Conservation (phyloP, 2,329 filamentous ascomycete species). For the Aspergillus pseudoviridinutans region DNA sequence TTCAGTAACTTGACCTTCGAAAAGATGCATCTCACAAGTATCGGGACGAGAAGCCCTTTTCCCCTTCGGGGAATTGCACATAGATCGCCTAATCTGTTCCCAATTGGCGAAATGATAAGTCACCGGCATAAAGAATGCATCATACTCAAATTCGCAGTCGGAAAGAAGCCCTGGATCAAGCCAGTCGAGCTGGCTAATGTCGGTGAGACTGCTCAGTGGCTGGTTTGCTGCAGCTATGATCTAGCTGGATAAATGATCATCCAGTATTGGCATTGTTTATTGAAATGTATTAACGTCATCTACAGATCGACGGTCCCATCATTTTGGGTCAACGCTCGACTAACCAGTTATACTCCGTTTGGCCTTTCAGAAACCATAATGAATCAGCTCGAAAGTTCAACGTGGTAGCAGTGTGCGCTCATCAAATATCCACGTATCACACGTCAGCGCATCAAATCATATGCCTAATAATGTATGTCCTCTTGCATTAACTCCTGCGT, state of each 20-base stretch:
- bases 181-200: neutral
- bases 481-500: neutral
- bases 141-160: neutral
- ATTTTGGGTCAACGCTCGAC: neutral
- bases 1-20: no score
- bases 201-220: neutral
- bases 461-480: neutral
- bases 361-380: neutral
- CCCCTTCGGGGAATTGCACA: no score
- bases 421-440: neutral
- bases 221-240: neutral
- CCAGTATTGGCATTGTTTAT: neutral
- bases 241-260: neutral
- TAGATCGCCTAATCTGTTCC: neutral
- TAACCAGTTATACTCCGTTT: neutral
- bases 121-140: conserved; percentile 2
- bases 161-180: neutral
- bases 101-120: conserved; percentile 1
- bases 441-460: neutral
- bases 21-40: neutral
- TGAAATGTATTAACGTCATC: neutral
- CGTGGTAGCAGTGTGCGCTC: neutral
- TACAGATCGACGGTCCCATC: neutral
- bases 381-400: neutral
- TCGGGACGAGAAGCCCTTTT: neutral